Percentiles rank a stretch among this genome's conserved stretches.
These are phyloP conservation scores for Trichosanthes cucumerina DNA, from an alignment of 306 rosid genomes.

Conservation along the genomic window DNA sequence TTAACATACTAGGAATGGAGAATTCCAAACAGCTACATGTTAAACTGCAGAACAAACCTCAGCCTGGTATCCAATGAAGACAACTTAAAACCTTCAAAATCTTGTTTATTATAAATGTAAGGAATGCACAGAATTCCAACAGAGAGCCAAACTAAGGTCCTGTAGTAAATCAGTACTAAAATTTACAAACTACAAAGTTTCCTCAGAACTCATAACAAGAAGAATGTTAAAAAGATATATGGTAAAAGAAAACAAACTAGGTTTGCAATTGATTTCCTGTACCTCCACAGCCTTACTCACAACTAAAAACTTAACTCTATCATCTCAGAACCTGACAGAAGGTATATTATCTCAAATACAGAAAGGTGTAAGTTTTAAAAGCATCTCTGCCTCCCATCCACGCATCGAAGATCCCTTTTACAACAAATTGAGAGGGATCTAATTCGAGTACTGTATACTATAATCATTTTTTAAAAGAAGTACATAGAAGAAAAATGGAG, in stretches of 20 bases:
- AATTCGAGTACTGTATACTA: background rate
- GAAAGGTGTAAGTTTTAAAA: background rate
- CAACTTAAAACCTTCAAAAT: background rate
- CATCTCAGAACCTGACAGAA: background rate
- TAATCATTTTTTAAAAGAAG: background rate
- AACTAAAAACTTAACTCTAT: background rate
- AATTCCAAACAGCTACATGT: background rate
- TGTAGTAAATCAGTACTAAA: background rate
- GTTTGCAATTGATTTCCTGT: background rate
- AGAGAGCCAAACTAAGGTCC: background rate
- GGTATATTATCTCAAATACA: background rate
- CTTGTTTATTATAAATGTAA: background rate
- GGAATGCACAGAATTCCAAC: background rate
- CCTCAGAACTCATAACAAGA: background rate
- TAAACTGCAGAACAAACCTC: slow-evolving; percentile 2
- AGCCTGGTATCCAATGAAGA: background rate
- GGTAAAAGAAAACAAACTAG: background rate
- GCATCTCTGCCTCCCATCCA: background rate
- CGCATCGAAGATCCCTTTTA: background rate
- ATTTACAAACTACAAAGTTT: background rate
- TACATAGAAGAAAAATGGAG: background rate
- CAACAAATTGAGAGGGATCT: background rate
- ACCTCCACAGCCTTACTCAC: background rate
- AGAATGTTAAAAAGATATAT: background rate
- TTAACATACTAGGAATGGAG: background rate